phyloP scores from a whole-genome alignment of 441 rosid genomes.

The Mallotus repandus region DNA sequence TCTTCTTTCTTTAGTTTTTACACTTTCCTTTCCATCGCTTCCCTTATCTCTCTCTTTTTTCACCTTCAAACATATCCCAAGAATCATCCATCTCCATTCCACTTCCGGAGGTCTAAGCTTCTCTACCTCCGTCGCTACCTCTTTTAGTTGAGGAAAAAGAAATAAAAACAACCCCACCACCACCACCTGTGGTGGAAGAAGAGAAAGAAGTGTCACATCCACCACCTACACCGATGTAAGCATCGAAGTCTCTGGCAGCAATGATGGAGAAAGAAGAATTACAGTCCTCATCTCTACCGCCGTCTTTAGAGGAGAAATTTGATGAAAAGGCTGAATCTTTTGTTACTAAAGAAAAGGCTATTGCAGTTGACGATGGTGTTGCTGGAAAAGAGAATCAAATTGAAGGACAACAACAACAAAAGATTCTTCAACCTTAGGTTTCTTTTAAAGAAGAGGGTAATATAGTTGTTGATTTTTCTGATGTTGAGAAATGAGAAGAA shows the following conservation, averaged over 20 bases:
- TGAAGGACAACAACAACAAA: conserved; percentile 23
- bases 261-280: conserved; percentile 47
- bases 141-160: conserved; percentile 5
- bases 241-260: conserved; percentile 44
- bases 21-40: not conserved
- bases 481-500: conserved; percentile 57
- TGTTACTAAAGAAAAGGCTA: conserved; percentile 26
- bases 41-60: not conserved
- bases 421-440: conserved; percentile 42
- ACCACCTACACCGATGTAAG: conserved; percentile 19
- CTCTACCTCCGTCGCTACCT: not conserved
- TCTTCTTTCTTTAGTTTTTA: not conserved
- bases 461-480: conserved; percentile 59
- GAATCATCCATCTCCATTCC: conserved; percentile 9
- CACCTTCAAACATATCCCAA: conserved; percentile 17
- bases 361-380: conserved; percentile 10
- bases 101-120: conserved; percentile 3
- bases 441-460: conserved; percentile 92
- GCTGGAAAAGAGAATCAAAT: conserved; percentile 12
- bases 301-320: conserved; percentile 12
- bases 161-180: conserved; percentile 2
- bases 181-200: not conserved
- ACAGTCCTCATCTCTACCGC: not conserved
- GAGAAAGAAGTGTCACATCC: conserved; percentile 16
- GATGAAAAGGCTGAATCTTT: conserved; percentile 13